Evolutionary conservation across 192 early-diverging fungal species (phyloP).

Genomic region (Podila minutissima): DNA sequence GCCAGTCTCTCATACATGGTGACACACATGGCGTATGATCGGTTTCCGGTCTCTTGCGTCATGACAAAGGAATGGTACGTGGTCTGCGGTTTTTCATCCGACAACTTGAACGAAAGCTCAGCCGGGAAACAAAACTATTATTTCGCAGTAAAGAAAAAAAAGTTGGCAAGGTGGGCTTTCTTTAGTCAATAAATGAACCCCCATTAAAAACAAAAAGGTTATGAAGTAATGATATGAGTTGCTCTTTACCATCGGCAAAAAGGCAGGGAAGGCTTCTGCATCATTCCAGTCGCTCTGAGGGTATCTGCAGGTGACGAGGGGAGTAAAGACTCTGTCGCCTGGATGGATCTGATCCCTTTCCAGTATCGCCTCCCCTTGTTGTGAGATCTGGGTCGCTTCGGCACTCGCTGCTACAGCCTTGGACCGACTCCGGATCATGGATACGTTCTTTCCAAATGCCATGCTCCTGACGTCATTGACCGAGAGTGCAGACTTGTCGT

Average conservation of each 20-base stretch:
- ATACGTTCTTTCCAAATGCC: constrained; percentile 15
- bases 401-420: not conserved
- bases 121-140: constrained; percentile 57
- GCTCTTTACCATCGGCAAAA: constrained; percentile 25
- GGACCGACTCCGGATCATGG: constrained; percentile 13
- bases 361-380: not conserved
- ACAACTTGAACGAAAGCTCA: constrained; percentile 36
- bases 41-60: constrained; percentile 55
- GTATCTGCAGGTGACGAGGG: constrained; percentile 42
- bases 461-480: constrained; percentile 15
- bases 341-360: constrained; percentile 23
- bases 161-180: not conserved
- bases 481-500: constrained; percentile 13
- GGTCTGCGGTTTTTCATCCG: constrained; percentile 29
- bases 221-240: not conserved
- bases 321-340: constrained; percentile 28
- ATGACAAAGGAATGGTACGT: constrained; percentile 57
- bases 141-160: constrained; percentile 1
- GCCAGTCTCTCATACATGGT: constrained; percentile 48
- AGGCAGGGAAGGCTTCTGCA: constrained; percentile 31
- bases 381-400: not conserved
- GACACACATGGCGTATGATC: constrained; percentile 51
- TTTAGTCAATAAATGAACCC: not conserved
- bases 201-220: not conserved
- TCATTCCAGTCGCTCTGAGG: constrained; percentile 35